Evolutionary conservation across 306 rosid genomes (phyloP).

Genomic region (Sindora glabra): DNA sequence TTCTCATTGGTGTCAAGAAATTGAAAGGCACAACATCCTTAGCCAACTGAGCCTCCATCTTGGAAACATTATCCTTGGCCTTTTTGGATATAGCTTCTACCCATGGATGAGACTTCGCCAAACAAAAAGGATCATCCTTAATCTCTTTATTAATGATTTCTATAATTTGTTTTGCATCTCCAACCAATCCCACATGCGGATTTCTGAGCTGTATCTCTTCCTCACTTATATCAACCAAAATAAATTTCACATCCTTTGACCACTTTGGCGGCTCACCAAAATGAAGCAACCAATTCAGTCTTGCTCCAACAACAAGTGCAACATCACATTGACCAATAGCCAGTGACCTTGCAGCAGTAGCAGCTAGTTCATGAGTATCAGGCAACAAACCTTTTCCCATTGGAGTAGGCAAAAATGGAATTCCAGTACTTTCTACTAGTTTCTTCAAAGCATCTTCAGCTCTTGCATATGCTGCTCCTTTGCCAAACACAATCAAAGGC

Average conservation of each 20-base stretch:
- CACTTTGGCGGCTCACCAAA: slow-evolving; percentile 94
- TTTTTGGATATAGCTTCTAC: slow-evolving; percentile 56
- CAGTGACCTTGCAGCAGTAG: slow-evolving; percentile 82
- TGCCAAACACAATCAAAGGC: slow-evolving; percentile 83
- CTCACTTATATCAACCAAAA: slow-evolving; percentile 60
- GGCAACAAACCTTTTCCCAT: slow-evolving; percentile 89
- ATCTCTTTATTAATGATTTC: slow-evolving; percentile 62
- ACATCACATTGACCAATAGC: slow-evolving; percentile 93
- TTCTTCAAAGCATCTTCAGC: slow-evolving; percentile 54
- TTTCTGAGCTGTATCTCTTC: slow-evolving; percentile 80
- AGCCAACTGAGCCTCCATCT: slow-evolving; percentile 72
- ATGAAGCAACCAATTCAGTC: slow-evolving; percentile 84
- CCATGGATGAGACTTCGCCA: slow-evolving; percentile 76
- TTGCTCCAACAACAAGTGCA: slow-evolving; percentile 79
- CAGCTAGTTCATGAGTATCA: slow-evolving; percentile 74
- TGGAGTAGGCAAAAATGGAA: slow-evolving; percentile 92
- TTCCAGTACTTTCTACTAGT: slow-evolving; percentile 72
- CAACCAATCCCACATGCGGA: slow-evolving; percentile 72
- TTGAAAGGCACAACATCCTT: slow-evolving; percentile 81
- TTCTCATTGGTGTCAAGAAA: slow-evolving; percentile 56
- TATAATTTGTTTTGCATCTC: slow-evolving; percentile 67
- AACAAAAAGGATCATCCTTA: slow-evolving; percentile 88
- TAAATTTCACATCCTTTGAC: slow-evolving; percentile 76
- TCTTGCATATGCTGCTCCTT: slow-evolving; percentile 83
- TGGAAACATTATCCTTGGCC: slow-evolving; percentile 55